phyloP scores from a whole-genome alignment of 2,329 filamentous ascomycete genomes.

The Trichophyton simii region DNA sequence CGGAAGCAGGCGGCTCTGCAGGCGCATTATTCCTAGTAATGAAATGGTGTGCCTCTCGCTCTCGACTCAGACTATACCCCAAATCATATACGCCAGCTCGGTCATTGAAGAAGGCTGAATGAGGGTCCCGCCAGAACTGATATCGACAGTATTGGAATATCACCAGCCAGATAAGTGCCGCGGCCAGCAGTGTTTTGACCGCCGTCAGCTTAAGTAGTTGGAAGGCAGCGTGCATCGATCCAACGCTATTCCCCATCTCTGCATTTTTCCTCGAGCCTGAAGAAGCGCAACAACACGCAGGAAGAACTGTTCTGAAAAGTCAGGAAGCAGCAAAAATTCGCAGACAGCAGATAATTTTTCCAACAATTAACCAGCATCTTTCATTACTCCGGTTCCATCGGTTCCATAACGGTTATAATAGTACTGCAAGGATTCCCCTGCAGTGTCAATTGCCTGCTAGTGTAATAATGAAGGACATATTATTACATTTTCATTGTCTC shows the following conservation, averaged over 20 bases:
- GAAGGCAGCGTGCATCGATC: background rate
- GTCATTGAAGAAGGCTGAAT: conserved; percentile 20
- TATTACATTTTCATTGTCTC: too few species aligned
- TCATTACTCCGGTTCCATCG: too few species aligned
- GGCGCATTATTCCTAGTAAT: conserved; percentile 16
- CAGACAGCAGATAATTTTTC: too few species aligned
- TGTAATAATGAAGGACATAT: too few species aligned
- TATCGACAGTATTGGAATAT: conserved; percentile 16
- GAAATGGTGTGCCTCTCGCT: conserved; percentile 16
- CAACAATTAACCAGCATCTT: too few species aligned
- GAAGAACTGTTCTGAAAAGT: too few species aligned
- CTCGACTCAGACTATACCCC: conserved; percentile 19
- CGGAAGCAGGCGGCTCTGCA: conserved; percentile 6
- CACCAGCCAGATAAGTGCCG: conserved; percentile 12
- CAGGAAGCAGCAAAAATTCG: too few species aligned
- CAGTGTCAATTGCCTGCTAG: too few species aligned
- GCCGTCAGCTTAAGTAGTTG: conserved; percentile 20
- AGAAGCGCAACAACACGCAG: too few species aligned
- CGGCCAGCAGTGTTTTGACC: conserved; percentile 7
- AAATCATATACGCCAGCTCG: conserved; percentile 16
- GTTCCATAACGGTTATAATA: too few species aligned
- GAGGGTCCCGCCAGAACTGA: conserved; percentile 19
- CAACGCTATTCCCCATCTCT: background rate
- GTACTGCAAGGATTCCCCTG: too few species aligned
- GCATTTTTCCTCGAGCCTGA: background rate